Base-by-base conservation (phyloP, 2,329 filamentous ascomycete genomes). In the Pyricularia sp. region DNA sequence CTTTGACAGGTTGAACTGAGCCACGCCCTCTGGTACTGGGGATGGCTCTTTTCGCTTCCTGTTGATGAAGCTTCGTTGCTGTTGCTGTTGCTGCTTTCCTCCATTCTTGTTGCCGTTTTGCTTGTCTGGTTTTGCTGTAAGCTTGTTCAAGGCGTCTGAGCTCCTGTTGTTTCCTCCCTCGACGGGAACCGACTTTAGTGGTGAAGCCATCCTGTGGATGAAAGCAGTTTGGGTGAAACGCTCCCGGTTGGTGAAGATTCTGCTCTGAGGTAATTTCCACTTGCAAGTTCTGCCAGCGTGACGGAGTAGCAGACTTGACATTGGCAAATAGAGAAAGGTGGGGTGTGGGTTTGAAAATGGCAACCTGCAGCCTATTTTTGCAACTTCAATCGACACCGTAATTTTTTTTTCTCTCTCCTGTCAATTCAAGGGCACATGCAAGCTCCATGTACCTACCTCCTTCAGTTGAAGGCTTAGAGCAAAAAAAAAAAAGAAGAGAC, bases 11-110 rank as follows among this genome's bases (percentile, higher is more conserved):
- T 28, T 28, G 25, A 61, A 61, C 58, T 61, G 58, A 23, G n/a
- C 58, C 23, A 28, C 58, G 23, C 58, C 58, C 58, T 61, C 58
- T 28, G 58, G 58, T 12, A 61, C 25, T 20, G 58, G 58, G 67
- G 70, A 17, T 65, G 70, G 69, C 64, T 71, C 71, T 66, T 72
- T 67, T 26, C 66, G 66, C 69, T 63, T 69, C 25, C 6, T 25
- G 58, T 28, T 28, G n/a, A 7, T 55, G 14, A 12, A 5, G 30
- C 17, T 55, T n/a, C n/a, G n/a, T n/a, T 55, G 42, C 17, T 7
- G 55, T 14, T 26, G 7, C 50, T 23, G 20, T 10, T 25, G 58
- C 17, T 17, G 58, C 17, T 28, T 61, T 28, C 58, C 58, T 61
- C 58, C 58, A 2, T 28, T 28, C 25, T 61, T 25, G 23, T 11